A percentile compares a stretch with the other conserved stretches of the same genome.
These are phyloP conservation scores for Apostasia shenzhenica DNA, from an alignment of 106 monocot species.

Conservation along the genomic window DNA sequence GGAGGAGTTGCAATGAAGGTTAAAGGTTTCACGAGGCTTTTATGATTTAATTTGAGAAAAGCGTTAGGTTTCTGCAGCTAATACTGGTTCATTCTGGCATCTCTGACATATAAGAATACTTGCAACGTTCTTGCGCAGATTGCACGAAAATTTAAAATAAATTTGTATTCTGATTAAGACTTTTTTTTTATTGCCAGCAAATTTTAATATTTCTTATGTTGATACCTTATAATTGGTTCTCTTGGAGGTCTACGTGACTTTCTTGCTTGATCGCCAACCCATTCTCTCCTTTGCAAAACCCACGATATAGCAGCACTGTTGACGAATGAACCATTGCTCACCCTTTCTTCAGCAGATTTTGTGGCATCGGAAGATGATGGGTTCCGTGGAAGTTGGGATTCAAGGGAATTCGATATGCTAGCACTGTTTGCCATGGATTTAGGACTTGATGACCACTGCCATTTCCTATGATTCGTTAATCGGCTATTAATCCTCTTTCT, in stretches of 20 bases:
- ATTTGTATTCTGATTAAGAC: no score
- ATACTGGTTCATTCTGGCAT: no score
- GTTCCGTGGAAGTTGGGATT: slow-evolving; percentile 19
- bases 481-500: slow-evolving; percentile 10
- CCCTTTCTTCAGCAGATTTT: slow-evolving; percentile 25
- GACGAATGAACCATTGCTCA: slow-evolving; percentile 21
- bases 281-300: slow-evolving; percentile 72
- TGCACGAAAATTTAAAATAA: no score
- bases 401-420: slow-evolving; percentile 38
- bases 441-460: slow-evolving; percentile 37
- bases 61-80: no score
- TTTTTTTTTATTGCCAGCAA: no score
- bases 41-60: no score
- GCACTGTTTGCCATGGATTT: slow-evolving; percentile 43
- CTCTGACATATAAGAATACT: no score
- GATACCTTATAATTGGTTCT: slow-evolving; percentile 84
- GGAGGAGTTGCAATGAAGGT: no score
- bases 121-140: no score
- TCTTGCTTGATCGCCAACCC: slow-evolving; percentile 60
- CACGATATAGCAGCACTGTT: slow-evolving; percentile 75
- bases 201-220: no score
- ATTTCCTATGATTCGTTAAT: slow-evolving; percentile 13
- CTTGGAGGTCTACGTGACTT: slow-evolving; percentile 28
- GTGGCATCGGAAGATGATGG: slow-evolving; percentile 22
- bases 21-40: no score